Evolutionary conservation across 164 flowering plant species (phyloP).

Genomic region (Brasenia schreberi): DNA sequence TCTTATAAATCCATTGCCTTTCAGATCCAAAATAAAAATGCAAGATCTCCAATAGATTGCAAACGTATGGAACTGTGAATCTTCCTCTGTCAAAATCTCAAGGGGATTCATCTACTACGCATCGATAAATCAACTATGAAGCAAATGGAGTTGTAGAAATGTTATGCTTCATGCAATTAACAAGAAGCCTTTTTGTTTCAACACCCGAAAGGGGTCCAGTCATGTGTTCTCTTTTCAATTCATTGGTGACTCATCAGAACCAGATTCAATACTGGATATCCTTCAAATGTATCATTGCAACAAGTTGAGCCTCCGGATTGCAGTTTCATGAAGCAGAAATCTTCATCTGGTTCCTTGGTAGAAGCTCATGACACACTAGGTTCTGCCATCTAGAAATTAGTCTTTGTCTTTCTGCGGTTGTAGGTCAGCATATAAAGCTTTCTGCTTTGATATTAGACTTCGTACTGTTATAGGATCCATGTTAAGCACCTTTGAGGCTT

Average conservation of each 20-base stretch:
- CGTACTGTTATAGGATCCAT: neutral
- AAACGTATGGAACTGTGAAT: neutral
- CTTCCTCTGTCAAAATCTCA: neutral
- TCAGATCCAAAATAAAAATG: conserved; percentile 33
- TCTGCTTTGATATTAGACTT: neutral
- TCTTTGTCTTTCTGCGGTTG: neutral
- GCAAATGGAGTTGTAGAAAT: conserved; percentile 27
- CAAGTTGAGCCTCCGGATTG: conserved; percentile 54
- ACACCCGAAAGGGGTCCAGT: conserved; percentile 36
- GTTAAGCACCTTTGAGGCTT: neutral
- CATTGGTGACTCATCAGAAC: conserved; percentile 38
- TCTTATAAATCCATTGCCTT: conserved; percentile 2
- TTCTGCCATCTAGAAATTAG: neutral
- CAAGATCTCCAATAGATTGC: conserved; percentile 32
- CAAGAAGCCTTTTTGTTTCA: conserved; percentile 34
- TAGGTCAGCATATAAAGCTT: neutral
- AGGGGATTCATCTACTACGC: neutral
- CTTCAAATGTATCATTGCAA: conserved; percentile 46
- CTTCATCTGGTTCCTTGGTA: neutral
- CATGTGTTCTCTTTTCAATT: conserved; percentile 33
- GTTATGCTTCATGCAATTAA: conserved; percentile 31
- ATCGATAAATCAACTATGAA: conserved; percentile 18
- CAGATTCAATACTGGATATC: conserved; percentile 55
- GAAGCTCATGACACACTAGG: neutral
- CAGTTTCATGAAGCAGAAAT: neutral